phyloP scores from a whole-genome alignment of 2,329 filamentous ascomycete genomes.

The Aspergillus transmontanensis region DNA sequence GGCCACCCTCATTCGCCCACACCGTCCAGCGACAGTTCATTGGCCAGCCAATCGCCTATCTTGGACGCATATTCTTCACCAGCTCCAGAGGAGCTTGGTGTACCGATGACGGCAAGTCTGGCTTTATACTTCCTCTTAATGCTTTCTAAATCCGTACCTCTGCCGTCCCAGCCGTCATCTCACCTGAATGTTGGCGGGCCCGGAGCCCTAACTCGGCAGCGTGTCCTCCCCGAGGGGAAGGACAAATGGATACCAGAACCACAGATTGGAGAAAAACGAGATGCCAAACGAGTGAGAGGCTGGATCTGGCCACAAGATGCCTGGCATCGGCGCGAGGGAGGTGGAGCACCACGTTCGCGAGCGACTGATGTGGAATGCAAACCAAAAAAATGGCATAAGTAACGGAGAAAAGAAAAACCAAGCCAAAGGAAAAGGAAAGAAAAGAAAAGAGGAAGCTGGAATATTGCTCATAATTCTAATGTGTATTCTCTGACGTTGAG shows the following conservation, averaged over 20 bases:
- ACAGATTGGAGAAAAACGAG: slow-evolving; percentile 61
- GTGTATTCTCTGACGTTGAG: neutral
- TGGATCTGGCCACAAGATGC: slow-evolving; percentile 66
- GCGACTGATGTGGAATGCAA: slow-evolving; percentile 21
- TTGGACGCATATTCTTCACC: slow-evolving; percentile 11
- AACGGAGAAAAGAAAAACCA: neutral
- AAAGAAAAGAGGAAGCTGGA: neutral
- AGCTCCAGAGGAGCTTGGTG: slow-evolving; percentile 22
- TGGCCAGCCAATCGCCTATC: slow-evolving; percentile 20
- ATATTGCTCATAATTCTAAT: neutral
- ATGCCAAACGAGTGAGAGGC: slow-evolving; percentile 61
- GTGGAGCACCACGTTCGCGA: slow-evolving; percentile 33
- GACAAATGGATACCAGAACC: slow-evolving; percentile 66
- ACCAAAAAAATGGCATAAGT: slow-evolving; percentile 43
- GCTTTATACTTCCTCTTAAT: slow-evolving; percentile 68
- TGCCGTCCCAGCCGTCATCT: slow-evolving; percentile 59
- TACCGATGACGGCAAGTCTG: slow-evolving; percentile 58
- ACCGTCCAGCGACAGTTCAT: slow-evolving; percentile 34
- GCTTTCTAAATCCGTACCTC: slow-evolving; percentile 63
- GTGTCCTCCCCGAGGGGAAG: slow-evolving; percentile 53
- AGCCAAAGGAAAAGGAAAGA: neutral
- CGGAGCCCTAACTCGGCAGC: slow-evolving; percentile 58
- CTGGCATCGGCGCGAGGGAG: slow-evolving; percentile 59
- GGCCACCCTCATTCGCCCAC: slow-evolving; percentile 29
- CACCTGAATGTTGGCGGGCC: slow-evolving; percentile 64